These are phyloP conservation scores for Gracilaria gracilis DNA, from an alignment of 23 red algal genomes.

Conservation along the genomic window DNA sequence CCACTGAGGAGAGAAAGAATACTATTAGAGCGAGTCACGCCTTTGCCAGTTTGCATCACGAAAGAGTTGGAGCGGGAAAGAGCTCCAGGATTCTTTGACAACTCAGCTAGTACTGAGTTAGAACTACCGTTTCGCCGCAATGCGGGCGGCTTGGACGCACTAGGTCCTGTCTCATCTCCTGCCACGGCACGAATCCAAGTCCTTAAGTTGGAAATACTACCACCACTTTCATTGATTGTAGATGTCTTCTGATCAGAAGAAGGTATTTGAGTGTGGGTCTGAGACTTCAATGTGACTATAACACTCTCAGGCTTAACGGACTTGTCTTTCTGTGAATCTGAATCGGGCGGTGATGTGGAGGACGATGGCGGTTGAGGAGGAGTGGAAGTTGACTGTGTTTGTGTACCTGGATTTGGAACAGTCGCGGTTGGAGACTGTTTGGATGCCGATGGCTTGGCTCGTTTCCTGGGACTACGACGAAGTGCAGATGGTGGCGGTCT, in stretches of 20 bases:
- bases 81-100: conserved; percentile 55
- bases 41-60: conserved; percentile 53
- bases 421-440: conserved; percentile 12
- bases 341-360: conserved; percentile 16
- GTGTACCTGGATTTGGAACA: not conserved
- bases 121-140: conserved; percentile 75
- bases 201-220: conserved; percentile 50
- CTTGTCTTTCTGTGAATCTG: conserved; percentile 29
- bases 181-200: conserved; percentile 30
- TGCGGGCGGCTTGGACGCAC: conserved; percentile 51
- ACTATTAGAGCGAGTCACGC: conserved; percentile 62
- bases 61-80: conserved; percentile 80
- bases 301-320: conserved; percentile 5
- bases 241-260: conserved; percentile 20
- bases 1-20: conserved; percentile 77
- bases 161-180: conserved; percentile 41
- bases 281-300: not conserved
- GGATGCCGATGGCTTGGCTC: conserved; percentile 9
- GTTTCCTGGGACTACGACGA: conserved; percentile 29
- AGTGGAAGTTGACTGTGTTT: not conserved
- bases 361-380: conserved; percentile 16
- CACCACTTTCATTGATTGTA: conserved; percentile 40
- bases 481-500: conserved; percentile 15
- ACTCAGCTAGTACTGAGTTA: conserved; percentile 66
- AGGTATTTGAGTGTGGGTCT: not conserved